These are phyloP conservation scores for Cercophora newfieldiana DNA, from an alignment of 495 filamentous ascomycete genomes.

Conservation along the genomic window DNA sequence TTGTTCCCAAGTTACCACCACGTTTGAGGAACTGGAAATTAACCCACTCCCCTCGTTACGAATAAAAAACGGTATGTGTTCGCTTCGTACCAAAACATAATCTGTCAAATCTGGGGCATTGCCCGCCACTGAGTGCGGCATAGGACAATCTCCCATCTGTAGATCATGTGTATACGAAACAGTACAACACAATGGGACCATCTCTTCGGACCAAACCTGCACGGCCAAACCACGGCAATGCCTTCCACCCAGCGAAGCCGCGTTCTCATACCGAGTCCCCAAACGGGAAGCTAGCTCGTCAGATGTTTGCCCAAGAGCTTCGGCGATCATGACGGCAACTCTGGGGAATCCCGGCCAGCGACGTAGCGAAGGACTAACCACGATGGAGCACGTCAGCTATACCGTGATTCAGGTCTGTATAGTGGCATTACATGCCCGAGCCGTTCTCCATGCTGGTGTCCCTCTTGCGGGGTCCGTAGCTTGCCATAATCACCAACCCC, in stretches of 20 bases:
- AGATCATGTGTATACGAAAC: conserved; percentile 6
- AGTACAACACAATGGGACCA: background rate
- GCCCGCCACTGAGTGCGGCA: conserved; percentile 31
- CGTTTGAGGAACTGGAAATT: background rate
- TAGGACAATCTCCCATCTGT: conserved; percentile 10
- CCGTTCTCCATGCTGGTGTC: too few relatives aligned
- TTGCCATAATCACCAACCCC: background rate
- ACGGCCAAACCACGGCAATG: background rate
- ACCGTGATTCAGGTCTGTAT: background rate
- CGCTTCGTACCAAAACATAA: background rate
- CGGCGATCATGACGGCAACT: background rate
- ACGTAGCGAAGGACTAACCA: background rate
- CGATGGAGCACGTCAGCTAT: background rate
- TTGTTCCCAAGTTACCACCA: background rate
- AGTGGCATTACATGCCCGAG: background rate
- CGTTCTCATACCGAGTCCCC: background rate
- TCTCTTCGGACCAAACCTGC: background rate
- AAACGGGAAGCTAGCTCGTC: background rate
- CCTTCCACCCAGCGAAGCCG: background rate
- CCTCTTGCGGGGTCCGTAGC: background rate
- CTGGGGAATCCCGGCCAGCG: background rate
- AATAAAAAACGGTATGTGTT: background rate
- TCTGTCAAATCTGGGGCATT: background rate
- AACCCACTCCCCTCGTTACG: background rate
- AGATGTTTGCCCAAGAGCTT: background rate